Base-by-base conservation (phyloP, 1,284 basidiomycete genomes). In the Cystobasidium slooffiae region DNA sequence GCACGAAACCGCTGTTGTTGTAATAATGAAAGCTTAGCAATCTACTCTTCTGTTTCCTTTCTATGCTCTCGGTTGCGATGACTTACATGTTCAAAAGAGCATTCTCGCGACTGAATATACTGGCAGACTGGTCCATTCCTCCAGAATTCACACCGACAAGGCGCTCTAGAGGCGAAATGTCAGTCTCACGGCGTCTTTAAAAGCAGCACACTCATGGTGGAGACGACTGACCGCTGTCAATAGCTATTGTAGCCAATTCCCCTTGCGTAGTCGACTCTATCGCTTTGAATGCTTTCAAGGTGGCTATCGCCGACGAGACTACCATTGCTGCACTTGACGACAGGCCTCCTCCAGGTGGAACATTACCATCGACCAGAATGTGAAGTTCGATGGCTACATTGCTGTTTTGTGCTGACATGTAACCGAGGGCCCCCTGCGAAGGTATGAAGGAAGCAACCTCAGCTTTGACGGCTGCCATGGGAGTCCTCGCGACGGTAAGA, bases 251-350 rank as follows among this genome's bases (percentile, higher is more conserved):
- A 8, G 93, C 83, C 0, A 94, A 85, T 49, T 88, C 85, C 20
- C 89, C 89, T 80, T 93, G 90, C 53, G 84, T 88, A 31, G 90
- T 79, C 72, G 83, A 85, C 31, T 82, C 80, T 9, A 89, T 86
- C 78, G 90, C 88, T 88, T 88, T 76, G 12, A 75, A 47, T 14
- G 77, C 63, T 41, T 80, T 69, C 43, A 94, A 84, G 79, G 93
- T 91, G 0, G 89, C 87, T 47, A 94, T 85, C 0, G 91, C 91
- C 43, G 90, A 91, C 0, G 90, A 89, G 16, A 93, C 91, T 44
- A 92, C 91, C 87, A 94, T 90, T 0, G 92, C 92, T 0, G 91
- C 90, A 6, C 82, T 83, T n/a, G 81, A 90, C 87, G 90, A 92
- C 4, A 94, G 83, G 0, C 92, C 92, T 16, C 72, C 3, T 90